Conservation (phyloP, 2,329 filamentous ascomycete species). For the Pseudogymnoascus sp. region DNA sequence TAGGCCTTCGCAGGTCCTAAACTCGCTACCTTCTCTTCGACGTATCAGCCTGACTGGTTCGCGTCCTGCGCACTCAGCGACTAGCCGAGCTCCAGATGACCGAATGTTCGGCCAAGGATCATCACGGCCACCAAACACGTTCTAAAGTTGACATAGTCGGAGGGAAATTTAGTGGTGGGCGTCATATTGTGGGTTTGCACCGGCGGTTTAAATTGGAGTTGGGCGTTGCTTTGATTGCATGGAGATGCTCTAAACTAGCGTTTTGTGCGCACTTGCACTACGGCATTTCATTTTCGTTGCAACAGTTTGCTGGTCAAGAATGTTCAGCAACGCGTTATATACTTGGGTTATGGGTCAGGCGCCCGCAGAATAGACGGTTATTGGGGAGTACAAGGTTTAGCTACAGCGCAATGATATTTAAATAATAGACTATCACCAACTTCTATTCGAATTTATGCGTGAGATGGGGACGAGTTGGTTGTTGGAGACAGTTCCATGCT, state of each 20-base stretch:
- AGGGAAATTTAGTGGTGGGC: background rate
- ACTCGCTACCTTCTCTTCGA: background rate
- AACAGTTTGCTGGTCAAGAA: slow-evolving; percentile 9
- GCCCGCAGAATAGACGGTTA: background rate
- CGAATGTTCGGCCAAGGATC: background rate
- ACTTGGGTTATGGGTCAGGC: background rate
- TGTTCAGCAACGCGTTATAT: background rate
- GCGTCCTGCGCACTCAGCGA: background rate
- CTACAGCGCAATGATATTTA: slow-evolving; percentile 5
- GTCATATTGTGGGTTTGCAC: slow-evolving; percentile 1
- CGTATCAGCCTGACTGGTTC: background rate
- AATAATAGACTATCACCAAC: background rate
- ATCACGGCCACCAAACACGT: background rate
- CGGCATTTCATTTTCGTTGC: background rate
- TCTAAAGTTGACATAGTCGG: background rate
- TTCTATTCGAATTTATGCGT: background rate
- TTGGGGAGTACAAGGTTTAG: background rate
- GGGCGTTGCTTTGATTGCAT: background rate
- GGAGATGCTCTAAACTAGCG: background rate
- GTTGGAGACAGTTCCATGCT: no score
- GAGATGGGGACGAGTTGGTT: slow-evolving; percentile 15
- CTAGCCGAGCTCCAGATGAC: background rate
- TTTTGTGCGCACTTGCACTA: slow-evolving; percentile 1
- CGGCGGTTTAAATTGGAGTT: slow-evolving; percentile 3
- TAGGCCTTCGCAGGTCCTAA: background rate